Evolutionary conservation across 176 grass and related monocot genomes (phyloP).

Genomic region (Oropetium thomaeum): DNA sequence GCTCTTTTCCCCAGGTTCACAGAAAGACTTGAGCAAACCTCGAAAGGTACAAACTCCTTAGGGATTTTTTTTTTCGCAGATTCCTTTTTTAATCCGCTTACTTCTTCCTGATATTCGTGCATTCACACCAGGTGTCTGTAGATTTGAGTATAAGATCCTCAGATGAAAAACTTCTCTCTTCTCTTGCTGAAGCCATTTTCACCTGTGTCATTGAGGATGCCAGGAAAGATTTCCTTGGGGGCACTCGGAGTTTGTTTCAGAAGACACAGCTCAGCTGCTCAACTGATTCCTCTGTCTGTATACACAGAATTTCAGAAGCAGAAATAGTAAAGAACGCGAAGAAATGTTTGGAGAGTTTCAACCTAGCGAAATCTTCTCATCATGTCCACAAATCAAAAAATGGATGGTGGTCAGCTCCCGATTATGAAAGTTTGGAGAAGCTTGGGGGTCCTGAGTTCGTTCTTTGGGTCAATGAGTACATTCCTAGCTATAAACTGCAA

Average conservation of each 20-base stretch:
- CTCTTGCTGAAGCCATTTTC: conserved; percentile 79
- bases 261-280: conserved; percentile 50
- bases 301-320: conserved; percentile 59
- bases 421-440: conserved; percentile 51
- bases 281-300: conserved; percentile 60
- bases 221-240: conserved; percentile 35
- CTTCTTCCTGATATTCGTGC: conserved; percentile 25
- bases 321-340: conserved; percentile 53
- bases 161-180: conserved; percentile 60
- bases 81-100: neutral
- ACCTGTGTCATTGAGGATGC: conserved; percentile 46
- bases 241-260: conserved; percentile 24
- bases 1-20: conserved; percentile 51
- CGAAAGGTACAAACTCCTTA: conserved; percentile 61
- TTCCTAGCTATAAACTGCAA: conserved; percentile 75
- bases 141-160: conserved; percentile 61
- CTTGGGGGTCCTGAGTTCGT: conserved; percentile 41
- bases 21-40: conserved; percentile 45
- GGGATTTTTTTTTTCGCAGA: no score
- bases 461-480: conserved; percentile 61
- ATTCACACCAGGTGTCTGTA: conserved; percentile 32
- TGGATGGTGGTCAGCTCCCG: conserved; percentile 66
- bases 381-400: conserved; percentile 23
- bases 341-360: conserved; percentile 43
- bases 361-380: conserved; percentile 25